Evolutionary conservation across 2,329 filamentous ascomycete genomes (phyloP), one percentile per base, ranked within the genome.

Genomic region (Monosporascus sp.): DNA sequence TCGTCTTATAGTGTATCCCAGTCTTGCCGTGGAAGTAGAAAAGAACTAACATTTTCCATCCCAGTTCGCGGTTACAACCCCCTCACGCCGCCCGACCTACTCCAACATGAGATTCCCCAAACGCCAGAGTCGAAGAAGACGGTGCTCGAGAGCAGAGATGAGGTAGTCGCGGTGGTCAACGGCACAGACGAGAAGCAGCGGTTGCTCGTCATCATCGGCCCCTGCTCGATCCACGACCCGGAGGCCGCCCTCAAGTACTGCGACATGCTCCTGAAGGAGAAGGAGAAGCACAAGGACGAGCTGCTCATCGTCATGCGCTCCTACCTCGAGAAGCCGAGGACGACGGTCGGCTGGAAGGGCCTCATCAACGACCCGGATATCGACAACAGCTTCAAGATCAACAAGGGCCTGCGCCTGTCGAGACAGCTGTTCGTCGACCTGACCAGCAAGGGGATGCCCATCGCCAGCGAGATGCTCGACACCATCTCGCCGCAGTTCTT

Each of bases 281-380:
- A 93, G 74, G 84, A 92, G 69, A 94, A 95, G 77, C 87, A 96
- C 77, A 82, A 88, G 70, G 83, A 92, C 66, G 91, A 97, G 69
- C 82, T 99, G 38, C 81, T 95, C 64, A 94, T 99, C 63, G 88
- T 99, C 57, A 99, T 99, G 94, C 89, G 94, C 64, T 90, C 91
- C 59, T 99, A 99, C 82, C 85, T 99, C 56, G 94, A 99, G 81
- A 99, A 99, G 81, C 94, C 94, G 22, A 86, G 94, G 60, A 99
- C 94, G 27, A 99, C 94, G 0, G 91, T 99, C 27, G 94, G 94
- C 63, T 99, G 94, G 94, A 99, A 99, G 79, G 94, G 94, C 49
- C 78, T 99, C 64, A 96, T 99, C 77, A 97, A 99, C 71, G 94
- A 99, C 74, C 94, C 94, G 2, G 93, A 97, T 68, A 96, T 99